phyloP scores from a whole-genome alignment of 2,329 filamentous ascomycete genomes.

The Ophiognomonia clavigignenti-juglandacearum region DNA sequence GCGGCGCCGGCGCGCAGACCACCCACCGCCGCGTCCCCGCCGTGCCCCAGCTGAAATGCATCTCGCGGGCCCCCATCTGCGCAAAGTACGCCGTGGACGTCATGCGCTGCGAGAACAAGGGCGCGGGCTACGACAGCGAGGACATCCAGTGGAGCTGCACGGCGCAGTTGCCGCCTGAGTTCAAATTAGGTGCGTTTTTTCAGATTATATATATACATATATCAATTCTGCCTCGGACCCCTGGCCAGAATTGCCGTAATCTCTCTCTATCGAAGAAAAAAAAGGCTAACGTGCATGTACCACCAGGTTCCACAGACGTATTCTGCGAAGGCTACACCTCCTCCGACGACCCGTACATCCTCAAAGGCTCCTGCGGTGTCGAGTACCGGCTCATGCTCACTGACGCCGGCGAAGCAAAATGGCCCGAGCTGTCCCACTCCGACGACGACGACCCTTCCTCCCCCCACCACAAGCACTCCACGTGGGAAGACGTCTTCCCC shows the following conservation, averaged over 20 bases:
- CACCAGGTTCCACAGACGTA: slow-evolving; percentile 5
- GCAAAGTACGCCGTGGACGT: slow-evolving; percentile 68
- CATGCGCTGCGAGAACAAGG: slow-evolving; percentile 87
- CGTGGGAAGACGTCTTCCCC: slow-evolving; percentile 29
- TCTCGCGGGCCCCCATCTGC: slow-evolving; percentile 61
- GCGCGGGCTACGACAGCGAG: slow-evolving; percentile 70
- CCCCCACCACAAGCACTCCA: too few species aligned
- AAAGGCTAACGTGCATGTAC: background rate
- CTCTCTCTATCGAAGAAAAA: background rate
- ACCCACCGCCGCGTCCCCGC: slow-evolving; percentile 70
- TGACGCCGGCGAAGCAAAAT: slow-evolving; percentile 66
- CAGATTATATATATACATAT: too few species aligned
- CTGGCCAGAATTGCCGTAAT: too few species aligned
- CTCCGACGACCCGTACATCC: slow-evolving; percentile 75
- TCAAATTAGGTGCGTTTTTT: slow-evolving; percentile 62
- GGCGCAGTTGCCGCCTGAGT: slow-evolving; percentile 53
- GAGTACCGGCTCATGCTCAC: slow-evolving; percentile 82
- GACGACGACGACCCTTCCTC: slow-evolving; percentile 24
- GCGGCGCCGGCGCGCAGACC: slow-evolving; percentile 59
- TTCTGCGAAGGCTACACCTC: slow-evolving; percentile 83
- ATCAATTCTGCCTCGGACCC: too few species aligned
- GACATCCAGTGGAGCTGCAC: slow-evolving; percentile 91
- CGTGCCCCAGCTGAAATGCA: slow-evolving; percentile 74
- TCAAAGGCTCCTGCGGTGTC: slow-evolving; percentile 89
- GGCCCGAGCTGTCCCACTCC: slow-evolving; percentile 49